phyloP scores from a whole-genome alignment of 129 eudicot species.

The Centella asiatica region DNA sequence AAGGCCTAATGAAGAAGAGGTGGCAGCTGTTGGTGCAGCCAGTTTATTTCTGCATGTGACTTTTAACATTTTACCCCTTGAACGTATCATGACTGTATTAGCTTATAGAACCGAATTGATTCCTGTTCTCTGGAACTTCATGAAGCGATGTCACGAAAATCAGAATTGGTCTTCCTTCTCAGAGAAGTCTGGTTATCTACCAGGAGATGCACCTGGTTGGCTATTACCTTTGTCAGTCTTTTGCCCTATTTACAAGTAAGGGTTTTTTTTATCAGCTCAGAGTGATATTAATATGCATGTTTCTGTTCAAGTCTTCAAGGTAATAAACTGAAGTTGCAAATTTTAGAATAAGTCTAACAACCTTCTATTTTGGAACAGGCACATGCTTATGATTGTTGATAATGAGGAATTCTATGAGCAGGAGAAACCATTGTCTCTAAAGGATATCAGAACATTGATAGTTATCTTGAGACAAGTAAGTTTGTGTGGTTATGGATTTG shows the following conservation, averaged over 20 bases:
- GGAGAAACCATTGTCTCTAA: slow-evolving; percentile 80
- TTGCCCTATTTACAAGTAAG: slow-evolving; percentile 94
- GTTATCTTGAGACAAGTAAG: slow-evolving; percentile 83
- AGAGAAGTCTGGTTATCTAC: slow-evolving; percentile 53
- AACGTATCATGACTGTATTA: slow-evolving; percentile 81
- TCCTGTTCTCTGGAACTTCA: slow-evolving; percentile 84
- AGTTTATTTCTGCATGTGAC: slow-evolving; percentile 92
- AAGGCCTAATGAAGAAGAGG: slow-evolving; percentile 39
- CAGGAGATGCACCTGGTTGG: slow-evolving; percentile 85
- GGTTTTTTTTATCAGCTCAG: background rate
- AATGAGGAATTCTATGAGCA: slow-evolving; percentile 95
- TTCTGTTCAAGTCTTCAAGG: slow-evolving; percentile 1
- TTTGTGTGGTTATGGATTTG: slow-evolving; percentile 5
- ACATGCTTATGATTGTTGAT: slow-evolving; percentile 93
- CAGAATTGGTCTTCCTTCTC: slow-evolving; percentile 77
- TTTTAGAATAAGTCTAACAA: slow-evolving; percentile 2
- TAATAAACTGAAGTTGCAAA: background rate
- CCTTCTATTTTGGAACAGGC: slow-evolving; percentile 43
- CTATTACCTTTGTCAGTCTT: slow-evolving; percentile 84
- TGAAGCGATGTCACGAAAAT: slow-evolving; percentile 69
- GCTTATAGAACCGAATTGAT: slow-evolving; percentile 89
- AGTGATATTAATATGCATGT: background rate
- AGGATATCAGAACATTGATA: slow-evolving; percentile 77
- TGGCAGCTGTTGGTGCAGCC: slow-evolving; percentile 71
- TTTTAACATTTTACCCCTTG: slow-evolving; percentile 79